Evolutionary conservation across 495 filamentous ascomycete genomes (phyloP).

Genomic region (Podospora australis): DNA sequence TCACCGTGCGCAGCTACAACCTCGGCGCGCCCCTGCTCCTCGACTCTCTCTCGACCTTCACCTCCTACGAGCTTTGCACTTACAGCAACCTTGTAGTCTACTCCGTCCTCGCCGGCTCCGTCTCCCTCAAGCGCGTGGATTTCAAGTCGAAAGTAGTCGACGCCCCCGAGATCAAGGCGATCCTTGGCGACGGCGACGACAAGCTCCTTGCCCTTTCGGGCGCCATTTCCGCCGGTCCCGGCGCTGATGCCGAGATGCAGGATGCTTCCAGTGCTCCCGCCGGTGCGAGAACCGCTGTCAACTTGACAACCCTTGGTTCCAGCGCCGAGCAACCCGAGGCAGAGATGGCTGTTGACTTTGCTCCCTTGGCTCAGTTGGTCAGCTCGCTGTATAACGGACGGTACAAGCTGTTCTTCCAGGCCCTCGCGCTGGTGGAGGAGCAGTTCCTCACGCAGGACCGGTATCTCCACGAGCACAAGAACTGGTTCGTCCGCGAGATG

Average conservation of each 20-base stretch:
- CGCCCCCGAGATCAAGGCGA: slow-evolving; percentile 94
- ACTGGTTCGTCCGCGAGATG: slow-evolving; percentile 98
- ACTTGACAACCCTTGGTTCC: slow-evolving; percentile 72
- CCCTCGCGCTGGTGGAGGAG: slow-evolving; percentile 87
- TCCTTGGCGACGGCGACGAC: slow-evolving; percentile 83
- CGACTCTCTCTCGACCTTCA: slow-evolving; percentile 96
- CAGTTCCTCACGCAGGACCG: slow-evolving; percentile 89
- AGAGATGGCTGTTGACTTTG: slow-evolving; percentile 71
- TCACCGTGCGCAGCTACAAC: slow-evolving; percentile 84
- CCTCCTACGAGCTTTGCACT: slow-evolving; percentile 92
- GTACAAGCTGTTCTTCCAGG: slow-evolving; percentile 88
- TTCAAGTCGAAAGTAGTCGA: slow-evolving; percentile 99
- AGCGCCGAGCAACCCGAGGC: slow-evolving; percentile 63
- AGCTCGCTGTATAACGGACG: slow-evolving; percentile 86
- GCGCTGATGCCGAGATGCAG: slow-evolving; percentile 74
- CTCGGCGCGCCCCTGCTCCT: slow-evolving; percentile 87
- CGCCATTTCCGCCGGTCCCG: slow-evolving; percentile 68
- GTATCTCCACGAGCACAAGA: slow-evolving; percentile 86
- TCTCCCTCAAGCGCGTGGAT: slow-evolving; percentile 91
- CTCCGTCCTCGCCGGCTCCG: slow-evolving; percentile 86
- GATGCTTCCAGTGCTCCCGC: slow-evolving; percentile 56
- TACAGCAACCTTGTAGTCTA: slow-evolving; percentile 94
- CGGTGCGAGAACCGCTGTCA: slow-evolving; percentile 59
- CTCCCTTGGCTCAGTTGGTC: slow-evolving; percentile 78
- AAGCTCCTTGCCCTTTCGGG: slow-evolving; percentile 74